These are phyloP conservation scores for Prinsepia uniflora DNA, from an alignment of 306 rosid species.

Conservation along the genomic window DNA sequence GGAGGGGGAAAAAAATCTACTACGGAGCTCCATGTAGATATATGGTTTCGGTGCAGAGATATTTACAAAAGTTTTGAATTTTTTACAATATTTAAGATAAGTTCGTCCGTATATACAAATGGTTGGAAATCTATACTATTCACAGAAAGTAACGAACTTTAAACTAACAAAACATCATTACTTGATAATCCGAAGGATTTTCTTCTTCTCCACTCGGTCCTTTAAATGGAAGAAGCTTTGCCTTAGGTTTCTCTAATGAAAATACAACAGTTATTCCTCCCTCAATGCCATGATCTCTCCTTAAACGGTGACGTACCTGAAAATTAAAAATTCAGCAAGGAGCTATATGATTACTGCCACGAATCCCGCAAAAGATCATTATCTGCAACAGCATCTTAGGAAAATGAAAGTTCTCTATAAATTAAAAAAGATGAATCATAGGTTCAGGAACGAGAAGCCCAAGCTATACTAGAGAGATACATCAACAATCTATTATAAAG, in stretches of 20 bases:
- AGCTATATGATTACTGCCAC: constrained; percentile 13
- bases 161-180: constrained; percentile 20
- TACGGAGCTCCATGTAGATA: not conserved
- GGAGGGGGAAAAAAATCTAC: not conserved
- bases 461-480: not conserved
- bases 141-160: constrained; percentile 1
- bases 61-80: not conserved
- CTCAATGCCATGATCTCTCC: constrained; percentile 78
- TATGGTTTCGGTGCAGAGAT: not conserved
- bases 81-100: not conserved
- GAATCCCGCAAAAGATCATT: not conserved
- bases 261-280: constrained; percentile 89
- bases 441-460: not conserved
- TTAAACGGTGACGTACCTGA: constrained; percentile 84
- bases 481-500: not conserved
- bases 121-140: not conserved
- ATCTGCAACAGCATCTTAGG: constrained; percentile 8
- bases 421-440: not conserved
- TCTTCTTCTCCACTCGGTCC: constrained; percentile 82
- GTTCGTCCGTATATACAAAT: not conserved
- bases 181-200: constrained; percentile 94
- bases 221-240: constrained; percentile 89
- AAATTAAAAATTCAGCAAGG: constrained; percentile 10
- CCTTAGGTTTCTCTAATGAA: constrained; percentile 90
- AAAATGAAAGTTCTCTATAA: not conserved